Evolutionary conservation across 1,284 basidiomycete genomes (phyloP).

Genomic region (Cerrena zonata): DNA sequence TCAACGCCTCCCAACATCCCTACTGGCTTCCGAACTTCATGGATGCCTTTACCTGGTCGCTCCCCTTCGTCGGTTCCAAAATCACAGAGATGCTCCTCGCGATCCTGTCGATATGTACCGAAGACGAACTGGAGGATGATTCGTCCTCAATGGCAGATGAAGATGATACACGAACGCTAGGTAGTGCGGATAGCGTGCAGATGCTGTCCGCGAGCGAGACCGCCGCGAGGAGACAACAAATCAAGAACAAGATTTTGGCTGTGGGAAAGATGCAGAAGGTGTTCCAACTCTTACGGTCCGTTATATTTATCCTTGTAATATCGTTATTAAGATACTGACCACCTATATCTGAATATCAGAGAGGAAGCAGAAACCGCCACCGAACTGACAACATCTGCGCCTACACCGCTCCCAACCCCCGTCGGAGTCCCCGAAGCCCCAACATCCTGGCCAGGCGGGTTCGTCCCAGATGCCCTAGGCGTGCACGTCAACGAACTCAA

Average conservation of each 20-base stretch:
- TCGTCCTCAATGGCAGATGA: slow-evolving; percentile 42
- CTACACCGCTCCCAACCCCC: slow-evolving; percentile 9
- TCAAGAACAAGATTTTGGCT: slow-evolving; percentile 93
- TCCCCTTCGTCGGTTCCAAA: slow-evolving; percentile 97
- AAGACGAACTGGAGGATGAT: slow-evolving; percentile 86
- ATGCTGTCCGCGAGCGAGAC: slow-evolving; percentile 34
- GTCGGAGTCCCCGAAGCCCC: slow-evolving; percentile 31
- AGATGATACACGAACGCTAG: slow-evolving; percentile 24
- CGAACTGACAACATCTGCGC: slow-evolving; percentile 57
- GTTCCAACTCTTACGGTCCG: slow-evolving; percentile 81
- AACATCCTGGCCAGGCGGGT: slow-evolving; percentile 36
- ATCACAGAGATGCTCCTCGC: slow-evolving; percentile 97
- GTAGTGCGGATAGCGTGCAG: slow-evolving; percentile 33
- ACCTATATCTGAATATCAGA: slow-evolving; percentile 34
- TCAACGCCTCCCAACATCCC: slow-evolving; percentile 90
- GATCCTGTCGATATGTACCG: slow-evolving; percentile 87
- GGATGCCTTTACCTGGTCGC: slow-evolving; percentile 98
- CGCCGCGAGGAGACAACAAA: slow-evolving; percentile 59
- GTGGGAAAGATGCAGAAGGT: slow-evolving; percentile 90
- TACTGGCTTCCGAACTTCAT: slow-evolving; percentile 95
- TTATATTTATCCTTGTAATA: slow-evolving; percentile 8
- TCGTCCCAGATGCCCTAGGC: slow-evolving; percentile 45
- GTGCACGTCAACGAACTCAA: slow-evolving; percentile 63
- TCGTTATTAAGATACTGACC: not conserved
- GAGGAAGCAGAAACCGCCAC: slow-evolving; percentile 93